Conservation (phyloP, 2,329 filamentous ascomycete species). For the Herpotrichia juniperi region DNA sequence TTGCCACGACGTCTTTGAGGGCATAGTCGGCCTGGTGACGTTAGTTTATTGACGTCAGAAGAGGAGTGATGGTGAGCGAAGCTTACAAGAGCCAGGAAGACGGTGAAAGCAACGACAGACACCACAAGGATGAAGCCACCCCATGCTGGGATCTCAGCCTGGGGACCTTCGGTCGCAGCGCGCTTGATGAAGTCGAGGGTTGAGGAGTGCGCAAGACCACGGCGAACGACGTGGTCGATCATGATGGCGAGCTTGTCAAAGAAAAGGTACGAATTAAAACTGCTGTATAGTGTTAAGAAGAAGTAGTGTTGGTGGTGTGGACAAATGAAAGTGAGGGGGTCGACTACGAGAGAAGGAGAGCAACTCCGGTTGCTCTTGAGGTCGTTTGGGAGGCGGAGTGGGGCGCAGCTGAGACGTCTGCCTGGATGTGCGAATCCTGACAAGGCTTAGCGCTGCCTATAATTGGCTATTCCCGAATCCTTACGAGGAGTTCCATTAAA, state of each 20-base stretch:
- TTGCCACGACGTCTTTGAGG: conserved; percentile 64
- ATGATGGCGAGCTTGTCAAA: conserved; percentile 14
- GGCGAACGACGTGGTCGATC: conserved; percentile 37
- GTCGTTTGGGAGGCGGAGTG: conserved; percentile 3
- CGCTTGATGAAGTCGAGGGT: conserved; percentile 34
- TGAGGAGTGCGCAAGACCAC: conserved; percentile 35
- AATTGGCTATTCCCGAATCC: too few species aligned
- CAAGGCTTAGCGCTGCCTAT: conserved; percentile 15
- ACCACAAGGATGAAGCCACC: conserved; percentile 34
- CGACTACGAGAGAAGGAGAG: background rate
- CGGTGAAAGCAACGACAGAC: conserved; percentile 47
- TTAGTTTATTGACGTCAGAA: conserved; percentile 8
- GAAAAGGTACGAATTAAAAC: background rate
- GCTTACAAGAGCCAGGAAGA: conserved; percentile 51
- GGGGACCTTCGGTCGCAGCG: conserved; percentile 17
- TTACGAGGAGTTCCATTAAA: too few species aligned
- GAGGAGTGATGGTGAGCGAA: background rate
- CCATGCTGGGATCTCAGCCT: conserved; percentile 38
- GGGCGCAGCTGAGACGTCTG: conserved; percentile 9
- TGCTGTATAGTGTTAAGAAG: background rate
- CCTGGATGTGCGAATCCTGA: conserved; percentile 13
- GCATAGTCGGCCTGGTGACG: conserved; percentile 56
- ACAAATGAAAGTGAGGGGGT: background rate
- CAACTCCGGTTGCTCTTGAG: conserved; percentile 4
- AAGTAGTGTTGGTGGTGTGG: background rate